Conservation (phyloP, 1,284 basidiomycete species). For the Leccinum variabile region DNA sequence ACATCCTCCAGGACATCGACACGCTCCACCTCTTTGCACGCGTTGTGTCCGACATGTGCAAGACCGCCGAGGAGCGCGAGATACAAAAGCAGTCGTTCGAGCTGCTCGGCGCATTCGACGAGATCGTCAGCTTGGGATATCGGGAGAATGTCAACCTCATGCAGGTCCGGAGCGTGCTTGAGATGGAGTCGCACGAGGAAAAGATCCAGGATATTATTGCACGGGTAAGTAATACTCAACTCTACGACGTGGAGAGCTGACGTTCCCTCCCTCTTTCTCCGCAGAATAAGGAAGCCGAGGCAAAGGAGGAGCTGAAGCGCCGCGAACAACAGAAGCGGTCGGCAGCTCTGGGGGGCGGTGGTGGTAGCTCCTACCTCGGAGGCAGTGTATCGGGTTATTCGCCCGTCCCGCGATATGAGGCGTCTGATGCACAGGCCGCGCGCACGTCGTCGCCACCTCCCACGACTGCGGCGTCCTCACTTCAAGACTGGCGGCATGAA, state of each 20-base stretch:
- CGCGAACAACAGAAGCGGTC: conserved; percentile 86
- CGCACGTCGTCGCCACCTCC: conserved; percentile 55
- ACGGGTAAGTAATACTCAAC: conserved; percentile 50
- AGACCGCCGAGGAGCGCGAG: conserved; percentile 86
- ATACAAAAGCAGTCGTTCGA: conserved; percentile 94
- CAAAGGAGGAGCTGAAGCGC: conserved; percentile 98
- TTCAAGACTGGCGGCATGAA: conserved; percentile 99
- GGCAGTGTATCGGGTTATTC: conserved; percentile 69
- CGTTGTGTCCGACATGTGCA: conserved; percentile 91
- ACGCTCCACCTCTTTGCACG: conserved; percentile 93
- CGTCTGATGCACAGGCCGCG: conserved; percentile 49
- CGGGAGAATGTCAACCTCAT: conserved; percentile 90
- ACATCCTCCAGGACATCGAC: conserved; percentile 98
- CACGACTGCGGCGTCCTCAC: conserved; percentile 40
- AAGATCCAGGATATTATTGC: conserved; percentile 99
- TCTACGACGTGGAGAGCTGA: conserved; percentile 2
- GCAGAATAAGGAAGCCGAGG: conserved; percentile 98
- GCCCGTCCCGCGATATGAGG: conserved; percentile 69
- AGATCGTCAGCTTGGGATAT: conserved; percentile 94
- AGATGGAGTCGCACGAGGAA: conserved; percentile 99
- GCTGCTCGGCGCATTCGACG: conserved; percentile 94
- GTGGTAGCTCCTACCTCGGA: conserved; percentile 56
- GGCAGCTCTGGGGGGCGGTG: conserved; percentile 46
- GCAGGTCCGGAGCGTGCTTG: conserved; percentile 90
- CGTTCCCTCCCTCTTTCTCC: neutral